These are phyloP conservation scores for Dipteronia dyeriana DNA, from an alignment of 345 rosid species.

Conservation along the genomic window DNA sequence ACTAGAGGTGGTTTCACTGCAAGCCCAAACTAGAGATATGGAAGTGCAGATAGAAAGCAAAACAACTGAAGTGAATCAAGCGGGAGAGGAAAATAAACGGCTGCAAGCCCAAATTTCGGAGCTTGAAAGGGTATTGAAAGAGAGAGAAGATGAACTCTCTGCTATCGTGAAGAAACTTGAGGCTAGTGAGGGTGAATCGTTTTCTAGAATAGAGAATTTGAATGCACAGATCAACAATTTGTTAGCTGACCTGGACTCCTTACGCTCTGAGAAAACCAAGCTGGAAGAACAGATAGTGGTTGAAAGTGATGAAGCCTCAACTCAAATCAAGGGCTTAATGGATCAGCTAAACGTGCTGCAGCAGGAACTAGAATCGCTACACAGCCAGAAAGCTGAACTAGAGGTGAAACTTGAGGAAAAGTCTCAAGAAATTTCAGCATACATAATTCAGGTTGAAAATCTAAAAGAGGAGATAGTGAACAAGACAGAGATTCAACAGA, in stretches of 20 bases:
- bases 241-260: constrained; percentile 42
- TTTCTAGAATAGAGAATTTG: constrained; percentile 57
- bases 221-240: constrained; percentile 44
- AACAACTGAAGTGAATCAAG: constrained; percentile 44
- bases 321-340: constrained; percentile 41
- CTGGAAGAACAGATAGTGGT: constrained; percentile 58
- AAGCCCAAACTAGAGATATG: constrained; percentile 39
- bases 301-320: constrained; percentile 55
- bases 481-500: constrained; percentile 41
- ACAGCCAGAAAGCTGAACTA: constrained; percentile 53
- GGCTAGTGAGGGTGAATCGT: constrained; percentile 52
- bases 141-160: constrained; percentile 52
- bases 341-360: constrained; percentile 54
- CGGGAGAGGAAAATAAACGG: constrained; percentile 45
- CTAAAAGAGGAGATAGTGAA: constrained; percentile 41
- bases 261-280: constrained; percentile 50
- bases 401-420: constrained; percentile 57
- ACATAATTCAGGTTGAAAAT: constrained; percentile 40
- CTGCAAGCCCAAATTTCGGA: constrained; percentile 51
- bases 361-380: constrained; percentile 52
- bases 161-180: constrained; percentile 52
- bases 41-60: constrained; percentile 51
- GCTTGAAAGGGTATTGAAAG: constrained; percentile 46
- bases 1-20: constrained; percentile 50
- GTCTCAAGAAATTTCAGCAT: constrained; percentile 52